phyloP scores from a whole-genome alignment of 495 filamentous ascomycete genomes.

The Hamigera avellanea region DNA sequence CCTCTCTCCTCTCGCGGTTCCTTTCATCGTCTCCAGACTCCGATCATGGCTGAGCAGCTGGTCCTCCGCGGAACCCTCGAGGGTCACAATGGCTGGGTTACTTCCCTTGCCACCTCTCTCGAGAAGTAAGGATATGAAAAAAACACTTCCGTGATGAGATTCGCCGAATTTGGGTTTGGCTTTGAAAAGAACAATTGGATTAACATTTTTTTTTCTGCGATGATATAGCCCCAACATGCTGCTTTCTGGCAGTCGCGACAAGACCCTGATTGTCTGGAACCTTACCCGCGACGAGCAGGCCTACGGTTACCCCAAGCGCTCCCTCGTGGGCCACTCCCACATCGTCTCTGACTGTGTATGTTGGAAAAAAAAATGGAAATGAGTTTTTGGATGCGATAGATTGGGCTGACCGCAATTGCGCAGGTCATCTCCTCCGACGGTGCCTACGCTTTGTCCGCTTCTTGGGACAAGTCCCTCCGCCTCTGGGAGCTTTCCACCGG shows the following conservation, averaged over 20 bases:
- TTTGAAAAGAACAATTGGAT: slow-evolving; percentile 5
- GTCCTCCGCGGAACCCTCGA: slow-evolving; percentile 95
- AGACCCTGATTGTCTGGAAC: slow-evolving; percentile 99
- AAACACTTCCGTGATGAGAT: slow-evolving; percentile 2
- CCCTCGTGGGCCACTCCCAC: slow-evolving; percentile 96
- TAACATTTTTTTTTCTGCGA: slow-evolving; percentile 24
- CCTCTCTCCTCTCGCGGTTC: slow-evolving; percentile 27
- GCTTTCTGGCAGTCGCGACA: slow-evolving; percentile 92
- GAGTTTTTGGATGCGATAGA: slow-evolving; percentile 2
- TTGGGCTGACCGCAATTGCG: slow-evolving; percentile 28
- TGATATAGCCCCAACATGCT: slow-evolving; percentile 94
- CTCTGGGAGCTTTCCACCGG: slow-evolving; percentile 98
- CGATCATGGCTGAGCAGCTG: slow-evolving; percentile 84
- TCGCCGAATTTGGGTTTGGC: slow-evolving; percentile 13
- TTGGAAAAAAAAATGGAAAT: slow-evolving; percentile 8
- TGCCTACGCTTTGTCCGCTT: slow-evolving; percentile 96
- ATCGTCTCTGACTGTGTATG: slow-evolving; percentile 99
- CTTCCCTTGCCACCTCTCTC: slow-evolving; percentile 83
- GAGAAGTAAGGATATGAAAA: slow-evolving; percentile 65
- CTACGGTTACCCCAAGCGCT: slow-evolving; percentile 98
- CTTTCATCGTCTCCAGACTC: slow-evolving; percentile 34
- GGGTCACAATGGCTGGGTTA: slow-evolving; percentile 78
- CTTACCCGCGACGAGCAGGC: slow-evolving; percentile 94
- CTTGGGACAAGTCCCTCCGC: slow-evolving; percentile 99
- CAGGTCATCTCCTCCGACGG: slow-evolving; percentile 99